Conservation (phyloP, 257 asterid genomes). For the Capsicum pubescens region DNA sequence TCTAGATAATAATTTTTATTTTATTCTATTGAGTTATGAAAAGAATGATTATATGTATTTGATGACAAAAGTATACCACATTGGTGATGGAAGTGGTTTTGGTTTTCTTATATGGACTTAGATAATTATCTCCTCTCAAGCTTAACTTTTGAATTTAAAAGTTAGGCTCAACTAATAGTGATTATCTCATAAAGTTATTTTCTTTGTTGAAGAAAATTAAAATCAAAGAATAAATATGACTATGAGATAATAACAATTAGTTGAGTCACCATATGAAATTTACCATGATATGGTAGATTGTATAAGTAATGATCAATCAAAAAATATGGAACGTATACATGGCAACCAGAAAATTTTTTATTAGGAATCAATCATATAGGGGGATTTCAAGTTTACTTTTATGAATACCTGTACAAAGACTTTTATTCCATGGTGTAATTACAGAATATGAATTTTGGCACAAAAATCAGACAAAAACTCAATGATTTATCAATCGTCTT, state of each 20-base stretch:
- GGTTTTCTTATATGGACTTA: background rate
- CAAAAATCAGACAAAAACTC: too few relatives aligned
- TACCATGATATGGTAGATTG: background rate
- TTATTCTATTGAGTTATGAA: background rate
- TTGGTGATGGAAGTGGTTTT: background rate
- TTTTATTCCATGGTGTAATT: background rate
- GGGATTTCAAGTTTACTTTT: background rate
- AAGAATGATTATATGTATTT: background rate
- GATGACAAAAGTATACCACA: background rate
- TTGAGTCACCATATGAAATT: background rate
- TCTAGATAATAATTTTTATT: background rate
- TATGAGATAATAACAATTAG: background rate
- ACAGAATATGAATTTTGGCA: too few relatives aligned
- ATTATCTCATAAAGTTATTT: too few relatives aligned
- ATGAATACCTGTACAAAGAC: constrained; percentile 1
- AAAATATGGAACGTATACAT: background rate
- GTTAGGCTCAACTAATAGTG: background rate
- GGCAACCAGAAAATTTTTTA: background rate
- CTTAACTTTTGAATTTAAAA: background rate
- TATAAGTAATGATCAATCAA: background rate
- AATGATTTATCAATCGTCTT: too few relatives aligned
- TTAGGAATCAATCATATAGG: background rate
- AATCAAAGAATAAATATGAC: background rate
- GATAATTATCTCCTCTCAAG: background rate
- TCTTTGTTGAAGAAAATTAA: too few relatives aligned